A percentile compares a stretch with the other conserved stretches of the same genome.
These are phyloP conservation scores for Anaeromyces robustus DNA, from an alignment of 192 early-diverging fungal species.

Conservation along the genomic window DNA sequence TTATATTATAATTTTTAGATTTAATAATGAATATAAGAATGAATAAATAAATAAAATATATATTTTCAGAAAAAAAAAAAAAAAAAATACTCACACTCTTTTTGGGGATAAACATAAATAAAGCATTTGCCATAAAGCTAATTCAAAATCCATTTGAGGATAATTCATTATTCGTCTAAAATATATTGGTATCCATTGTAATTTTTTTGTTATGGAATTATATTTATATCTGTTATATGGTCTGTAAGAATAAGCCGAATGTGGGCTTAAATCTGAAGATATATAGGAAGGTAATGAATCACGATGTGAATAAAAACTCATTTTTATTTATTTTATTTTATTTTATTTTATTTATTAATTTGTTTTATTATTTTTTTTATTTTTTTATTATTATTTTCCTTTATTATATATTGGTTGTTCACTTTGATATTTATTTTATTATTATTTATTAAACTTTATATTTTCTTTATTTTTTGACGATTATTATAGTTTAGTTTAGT, in stretches of 20 bases:
- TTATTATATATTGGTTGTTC: no score
- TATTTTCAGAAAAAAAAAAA: background rate
- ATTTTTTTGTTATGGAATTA: background rate
- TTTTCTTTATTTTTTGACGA: no score
- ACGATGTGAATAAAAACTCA: background rate
- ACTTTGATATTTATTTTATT: no score
- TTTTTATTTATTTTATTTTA: background rate
- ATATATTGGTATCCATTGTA: background rate
- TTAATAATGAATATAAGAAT: no score
- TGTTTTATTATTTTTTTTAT: background rate
- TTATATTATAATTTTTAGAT: no score
- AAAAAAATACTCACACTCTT: constrained; percentile 48
- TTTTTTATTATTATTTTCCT: background rate
- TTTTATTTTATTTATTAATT: background rate
- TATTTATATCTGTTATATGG: background rate
- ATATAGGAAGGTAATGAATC: background rate
- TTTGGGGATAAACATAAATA: constrained; percentile 65
- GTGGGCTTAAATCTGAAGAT: background rate
- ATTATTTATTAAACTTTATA: no score
- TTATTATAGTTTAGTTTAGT: no score
- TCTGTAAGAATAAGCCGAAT: background rate
- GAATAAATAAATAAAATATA: no score
- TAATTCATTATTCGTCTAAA: constrained; percentile 10
- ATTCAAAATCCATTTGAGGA: constrained; percentile 76
- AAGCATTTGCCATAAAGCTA: constrained; percentile 77